phyloP scores from a whole-genome alignment of 225 moss, liverwort and hornwort species.

The Straminergon stramineum region DNA sequence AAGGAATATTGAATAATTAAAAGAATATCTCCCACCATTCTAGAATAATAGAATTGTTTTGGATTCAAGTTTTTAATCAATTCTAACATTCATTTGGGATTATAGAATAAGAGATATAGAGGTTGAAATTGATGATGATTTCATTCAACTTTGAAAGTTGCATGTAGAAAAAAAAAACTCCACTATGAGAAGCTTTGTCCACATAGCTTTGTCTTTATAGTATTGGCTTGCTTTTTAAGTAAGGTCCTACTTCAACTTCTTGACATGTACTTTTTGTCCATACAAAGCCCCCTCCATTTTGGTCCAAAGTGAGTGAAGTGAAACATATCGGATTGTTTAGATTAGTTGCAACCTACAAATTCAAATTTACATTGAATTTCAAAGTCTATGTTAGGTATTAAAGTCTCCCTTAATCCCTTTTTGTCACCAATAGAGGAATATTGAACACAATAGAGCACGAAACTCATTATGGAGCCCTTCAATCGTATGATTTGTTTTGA shows the following conservation, averaged over 20 bases:
- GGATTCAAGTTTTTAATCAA: background rate
- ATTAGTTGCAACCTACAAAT: background rate
- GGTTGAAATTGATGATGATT: background rate
- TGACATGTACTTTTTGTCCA: too few relatives aligned
- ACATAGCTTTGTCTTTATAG: rapidly evolving
- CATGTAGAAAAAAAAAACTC: background rate
- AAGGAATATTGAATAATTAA: background rate
- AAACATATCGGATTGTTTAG: background rate
- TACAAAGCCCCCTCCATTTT: background rate
- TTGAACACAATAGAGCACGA: background rate
- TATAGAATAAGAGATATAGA: background rate
- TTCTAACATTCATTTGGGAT: background rate
- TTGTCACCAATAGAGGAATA: background rate
- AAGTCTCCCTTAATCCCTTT: too few relatives aligned
- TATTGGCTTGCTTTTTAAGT: background rate
- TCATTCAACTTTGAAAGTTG: background rate
- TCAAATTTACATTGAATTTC: background rate
- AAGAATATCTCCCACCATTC: background rate
- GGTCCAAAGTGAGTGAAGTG: rapidly evolving
- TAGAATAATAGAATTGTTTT: background rate
- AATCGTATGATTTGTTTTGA: background rate
- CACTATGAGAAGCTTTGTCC: background rate
- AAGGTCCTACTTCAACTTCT: background rate
- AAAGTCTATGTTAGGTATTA: background rate
- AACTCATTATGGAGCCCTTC: background rate